Percentiles rank a stretch among this genome's conserved stretches.
These are phyloP conservation scores for Tricholoma furcatifolium DNA, from an alignment of 768 basidiomycete genomes.

Conservation along the genomic window DNA sequence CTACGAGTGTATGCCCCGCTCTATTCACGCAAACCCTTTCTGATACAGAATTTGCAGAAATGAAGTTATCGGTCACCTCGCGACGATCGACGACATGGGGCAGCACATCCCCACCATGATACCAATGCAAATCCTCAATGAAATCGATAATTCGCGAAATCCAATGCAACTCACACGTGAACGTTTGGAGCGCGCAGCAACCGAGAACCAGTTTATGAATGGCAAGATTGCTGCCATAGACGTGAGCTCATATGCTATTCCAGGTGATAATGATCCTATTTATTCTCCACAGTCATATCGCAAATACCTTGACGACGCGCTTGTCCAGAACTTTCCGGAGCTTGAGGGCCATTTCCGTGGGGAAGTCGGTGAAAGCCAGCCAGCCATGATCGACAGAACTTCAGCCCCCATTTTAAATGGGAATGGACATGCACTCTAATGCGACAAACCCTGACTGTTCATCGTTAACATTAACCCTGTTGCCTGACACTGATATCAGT, in stretches of 20 bases:
- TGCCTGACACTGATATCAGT: not conserved
- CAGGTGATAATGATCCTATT: constrained; percentile 8
- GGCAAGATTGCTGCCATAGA: constrained; percentile 80
- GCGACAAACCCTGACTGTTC: not conserved
- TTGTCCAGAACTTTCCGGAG: constrained; percentile 72
- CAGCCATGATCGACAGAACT: not conserved
- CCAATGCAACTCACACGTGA: constrained; percentile 83
- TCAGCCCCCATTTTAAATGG: constrained; percentile 2
- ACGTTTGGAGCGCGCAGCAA: constrained; percentile 76
- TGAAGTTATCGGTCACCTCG: constrained; percentile 68
- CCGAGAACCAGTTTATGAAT: constrained; percentile 92
- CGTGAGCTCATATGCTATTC: constrained; percentile 34
- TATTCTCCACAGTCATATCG: constrained; percentile 59
- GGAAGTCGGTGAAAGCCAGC: constrained; percentile 10
- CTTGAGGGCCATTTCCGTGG: constrained; percentile 37
- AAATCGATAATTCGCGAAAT: constrained; percentile 79
- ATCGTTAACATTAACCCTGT: not conserved
- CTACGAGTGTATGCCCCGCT: constrained; percentile 56
- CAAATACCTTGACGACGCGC: constrained; percentile 62
- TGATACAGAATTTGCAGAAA: constrained; percentile 43
- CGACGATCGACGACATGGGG: constrained; percentile 66
- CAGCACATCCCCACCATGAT: constrained; percentile 62
- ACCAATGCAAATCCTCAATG: constrained; percentile 71
- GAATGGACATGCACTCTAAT: constrained; percentile 2
- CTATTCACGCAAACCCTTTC: not conserved